phyloP scores from a whole-genome alignment of 2,329 filamentous ascomycete species.

The Tolypocladium amazonense region DNA sequence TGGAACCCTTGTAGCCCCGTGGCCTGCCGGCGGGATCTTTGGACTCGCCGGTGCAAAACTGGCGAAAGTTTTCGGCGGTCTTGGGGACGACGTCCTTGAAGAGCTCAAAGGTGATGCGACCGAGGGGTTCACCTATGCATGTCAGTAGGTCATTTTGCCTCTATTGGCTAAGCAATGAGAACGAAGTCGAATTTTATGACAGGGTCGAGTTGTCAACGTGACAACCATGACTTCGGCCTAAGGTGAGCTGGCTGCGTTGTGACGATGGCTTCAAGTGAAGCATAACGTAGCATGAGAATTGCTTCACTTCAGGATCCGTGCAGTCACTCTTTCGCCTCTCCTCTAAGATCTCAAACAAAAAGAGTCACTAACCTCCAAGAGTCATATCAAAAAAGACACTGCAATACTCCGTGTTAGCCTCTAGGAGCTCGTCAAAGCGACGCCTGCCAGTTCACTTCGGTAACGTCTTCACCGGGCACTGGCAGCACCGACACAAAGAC shows the following conservation, averaged over 20 bases:
- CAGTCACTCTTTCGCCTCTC: not conserved
- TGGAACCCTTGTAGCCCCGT: slow-evolving; percentile 89
- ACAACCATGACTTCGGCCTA: not conserved
- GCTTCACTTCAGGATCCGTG: not conserved
- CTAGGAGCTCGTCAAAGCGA: not conserved
- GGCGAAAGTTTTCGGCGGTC: slow-evolving; percentile 93
- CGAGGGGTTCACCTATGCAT: slow-evolving; percentile 64
- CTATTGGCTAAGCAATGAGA: not conserved
- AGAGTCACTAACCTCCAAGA: slow-evolving; percentile 52
- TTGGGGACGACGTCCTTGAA: slow-evolving; percentile 76
- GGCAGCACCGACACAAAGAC: not conserved
- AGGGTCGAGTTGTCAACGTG: not conserved
- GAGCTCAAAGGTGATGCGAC: slow-evolving; percentile 82
- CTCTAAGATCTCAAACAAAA: not conserved
- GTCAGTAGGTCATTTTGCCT: not conserved
- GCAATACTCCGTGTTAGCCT: not conserved
- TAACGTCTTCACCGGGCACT: not conserved
- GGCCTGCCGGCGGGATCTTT: slow-evolving; percentile 68
- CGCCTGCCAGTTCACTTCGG: not conserved
- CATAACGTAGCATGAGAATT: not conserved
- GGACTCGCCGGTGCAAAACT: slow-evolving; percentile 90
- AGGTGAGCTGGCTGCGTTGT: not conserved
- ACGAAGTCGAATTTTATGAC: not conserved
- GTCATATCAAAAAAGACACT: slow-evolving; percentile 70
- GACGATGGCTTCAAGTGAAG: not conserved